phyloP scores from a whole-genome alignment of 1,284 basidiomycete genomes.

The Sphagnurus paluster region DNA sequence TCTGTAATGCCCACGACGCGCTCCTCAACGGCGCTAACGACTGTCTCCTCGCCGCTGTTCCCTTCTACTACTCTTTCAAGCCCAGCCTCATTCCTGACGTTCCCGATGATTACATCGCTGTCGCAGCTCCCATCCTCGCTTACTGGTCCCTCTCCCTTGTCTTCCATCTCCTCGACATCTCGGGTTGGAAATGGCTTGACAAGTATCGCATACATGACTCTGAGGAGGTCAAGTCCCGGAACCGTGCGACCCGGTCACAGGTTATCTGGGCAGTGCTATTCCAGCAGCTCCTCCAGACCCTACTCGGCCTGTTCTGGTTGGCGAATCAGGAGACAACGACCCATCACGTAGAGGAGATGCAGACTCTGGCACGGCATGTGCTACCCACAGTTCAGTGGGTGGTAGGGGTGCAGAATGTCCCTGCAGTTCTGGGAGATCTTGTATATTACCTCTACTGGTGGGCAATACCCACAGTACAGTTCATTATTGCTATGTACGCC shows the following conservation, averaged over 20 bases:
- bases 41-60: slow-evolving; percentile 33
- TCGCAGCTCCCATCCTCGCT: slow-evolving; percentile 77
- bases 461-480: slow-evolving; percentile 79
- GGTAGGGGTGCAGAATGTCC: slow-evolving; percentile 42
- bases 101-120: slow-evolving; percentile 74
- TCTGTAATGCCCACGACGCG: slow-evolving; percentile 19
- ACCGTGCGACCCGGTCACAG: slow-evolving; percentile 70
- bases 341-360: slow-evolving; percentile 57
- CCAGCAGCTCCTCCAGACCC: slow-evolving; percentile 87
- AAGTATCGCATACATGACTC: slow-evolving; percentile 89
- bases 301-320: slow-evolving; percentile 72
- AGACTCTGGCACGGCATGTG: slow-evolving; percentile 40
- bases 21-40: slow-evolving; percentile 25
- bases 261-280: slow-evolving; percentile 82
- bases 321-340: slow-evolving; percentile 48
- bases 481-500: slow-evolving; percentile 86
- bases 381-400: slow-evolving; percentile 40
- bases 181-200: slow-evolving; percentile 78
- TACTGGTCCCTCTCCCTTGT: slow-evolving; percentile 87
- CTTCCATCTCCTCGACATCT: slow-evolving; percentile 83
- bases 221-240: slow-evolving; percentile 74
- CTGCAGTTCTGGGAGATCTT: slow-evolving; percentile 48
- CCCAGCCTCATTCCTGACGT: slow-evolving; percentile 58
- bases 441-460: slow-evolving; percentile 92
- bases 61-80: slow-evolving; percentile 65